Percentiles rank a stretch among this genome's conserved stretches.
These are phyloP conservation scores for Tolypocladium ovalisporum DNA, from an alignment of 2,329 filamentous ascomycete species.

Conservation along the genomic window DNA sequence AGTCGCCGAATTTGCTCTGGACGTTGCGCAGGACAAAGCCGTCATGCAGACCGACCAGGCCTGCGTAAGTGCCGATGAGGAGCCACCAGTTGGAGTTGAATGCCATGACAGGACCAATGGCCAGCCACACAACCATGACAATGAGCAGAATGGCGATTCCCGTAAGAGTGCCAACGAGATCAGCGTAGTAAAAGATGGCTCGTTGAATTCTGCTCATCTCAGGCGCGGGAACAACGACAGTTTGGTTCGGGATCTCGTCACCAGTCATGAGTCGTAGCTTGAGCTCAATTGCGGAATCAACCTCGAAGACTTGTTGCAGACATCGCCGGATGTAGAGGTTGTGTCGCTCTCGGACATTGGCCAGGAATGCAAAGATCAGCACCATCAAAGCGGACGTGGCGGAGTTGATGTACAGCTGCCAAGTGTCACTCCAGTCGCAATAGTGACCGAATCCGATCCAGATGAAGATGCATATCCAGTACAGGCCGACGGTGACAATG, in stretches of 20 bases:
- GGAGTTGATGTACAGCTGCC: slow-evolving; percentile 32
- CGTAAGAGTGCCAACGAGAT: slow-evolving; percentile 28
- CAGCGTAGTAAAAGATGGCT: slow-evolving; percentile 29
- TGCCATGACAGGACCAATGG: slow-evolving; percentile 24
- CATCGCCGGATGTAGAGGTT: slow-evolving; percentile 18
- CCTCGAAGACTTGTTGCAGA: slow-evolving; percentile 19
- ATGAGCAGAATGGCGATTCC: slow-evolving; percentile 25
- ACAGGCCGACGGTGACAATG: slow-evolving; percentile 17
- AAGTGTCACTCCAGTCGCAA: slow-evolving; percentile 19
- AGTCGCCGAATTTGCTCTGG: slow-evolving; percentile 15
- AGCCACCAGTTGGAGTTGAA: slow-evolving; percentile 35
- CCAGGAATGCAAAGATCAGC: slow-evolving; percentile 29
- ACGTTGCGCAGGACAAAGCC: slow-evolving; percentile 34
- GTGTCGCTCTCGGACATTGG: slow-evolving; percentile 26
- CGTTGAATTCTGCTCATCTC: slow-evolving; percentile 21
- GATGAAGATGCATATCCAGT: slow-evolving; percentile 22
- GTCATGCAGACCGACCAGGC: slow-evolving; percentile 31
- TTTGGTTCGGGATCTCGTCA: slow-evolving; percentile 19
- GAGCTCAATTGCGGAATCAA: slow-evolving; percentile 22
- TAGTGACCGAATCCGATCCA: slow-evolving; percentile 21
- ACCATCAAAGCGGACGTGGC: slow-evolving; percentile 25
- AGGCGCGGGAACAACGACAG: slow-evolving; percentile 19
- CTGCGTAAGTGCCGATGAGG: slow-evolving; percentile 35
- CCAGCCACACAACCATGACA: slow-evolving; percentile 25
- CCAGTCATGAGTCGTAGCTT: slow-evolving; percentile 21